Evolutionary conservation across 345 rosid genomes (phyloP).

Genomic region (Ceriops zippeliana): DNA sequence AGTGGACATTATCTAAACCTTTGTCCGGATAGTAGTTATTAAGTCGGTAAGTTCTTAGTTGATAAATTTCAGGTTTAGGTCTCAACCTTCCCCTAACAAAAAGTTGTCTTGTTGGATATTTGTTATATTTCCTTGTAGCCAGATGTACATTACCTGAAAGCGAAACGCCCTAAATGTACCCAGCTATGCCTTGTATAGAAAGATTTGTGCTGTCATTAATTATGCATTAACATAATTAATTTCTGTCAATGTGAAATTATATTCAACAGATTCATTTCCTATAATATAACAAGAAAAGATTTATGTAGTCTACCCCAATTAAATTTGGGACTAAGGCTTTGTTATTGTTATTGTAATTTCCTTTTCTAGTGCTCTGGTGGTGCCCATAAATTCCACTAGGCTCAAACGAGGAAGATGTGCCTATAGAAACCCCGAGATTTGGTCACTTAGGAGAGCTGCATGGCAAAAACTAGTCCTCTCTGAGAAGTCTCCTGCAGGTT

Average conservation of each 20-base stretch:
- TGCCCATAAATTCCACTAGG: slow-evolving; percentile 20
- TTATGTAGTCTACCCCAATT: too few species aligned
- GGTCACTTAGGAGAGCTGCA: background rate
- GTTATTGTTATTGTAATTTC: background rate
- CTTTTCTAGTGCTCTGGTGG: background rate
- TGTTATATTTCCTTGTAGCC: slow-evolving; percentile 8
- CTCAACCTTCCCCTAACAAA: too few species aligned
- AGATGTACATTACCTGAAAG: slow-evolving; percentile 9
- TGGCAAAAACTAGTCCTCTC: background rate
- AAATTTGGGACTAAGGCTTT: too few species aligned
- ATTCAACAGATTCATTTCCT: slow-evolving; percentile 16
- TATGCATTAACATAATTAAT: slow-evolving; percentile 14
- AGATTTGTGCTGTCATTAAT: slow-evolving; percentile 13
- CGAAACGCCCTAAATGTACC: slow-evolving; percentile 11
- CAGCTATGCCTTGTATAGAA: slow-evolving; percentile 15
- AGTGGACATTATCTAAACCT: too few species aligned
- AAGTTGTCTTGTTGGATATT: slow-evolving; percentile 6
- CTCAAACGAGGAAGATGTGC: background rate
- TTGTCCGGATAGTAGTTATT: too few species aligned
- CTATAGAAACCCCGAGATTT: background rate
- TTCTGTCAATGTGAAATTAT: background rate
- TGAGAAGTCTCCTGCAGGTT: slow-evolving; percentile 10
- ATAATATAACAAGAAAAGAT: background rate
- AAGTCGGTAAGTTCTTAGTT: too few species aligned
- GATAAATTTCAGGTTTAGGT: too few species aligned